Evolutionary conservation across 805 yeast species (phyloP), one percentile per base, ranked within the genome.

Genomic region (Kodamaea lidongshanica): DNA sequence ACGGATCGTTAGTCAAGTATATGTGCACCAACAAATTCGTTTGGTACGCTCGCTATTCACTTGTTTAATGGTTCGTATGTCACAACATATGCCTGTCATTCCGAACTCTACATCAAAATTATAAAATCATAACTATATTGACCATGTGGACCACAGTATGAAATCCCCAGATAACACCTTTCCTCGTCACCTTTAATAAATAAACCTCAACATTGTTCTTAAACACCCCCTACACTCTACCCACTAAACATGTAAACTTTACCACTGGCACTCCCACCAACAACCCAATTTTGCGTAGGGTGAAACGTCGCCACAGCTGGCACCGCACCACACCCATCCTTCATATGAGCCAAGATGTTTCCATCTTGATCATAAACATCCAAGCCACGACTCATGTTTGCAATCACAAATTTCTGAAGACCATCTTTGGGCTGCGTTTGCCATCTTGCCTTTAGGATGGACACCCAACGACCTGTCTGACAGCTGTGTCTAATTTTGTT

Each of bases 401-500:
- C 97, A 44, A 89, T 89, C 11, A 80, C 83, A 55, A 92, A 86
- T 47, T 89, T 87, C 40, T 87, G 82, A 17, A 72, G 65, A 0
- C 77, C 74, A 48, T 86, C 95, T 5, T 43, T 49, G 0, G 95
- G 94, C 18, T 67, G 58, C 2, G 57, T 53, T 38, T 92, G 96
- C 94, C 96, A 89, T 47, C 77, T 71, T 0, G 96, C 77, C 45
- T 89, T 86, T 34, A 89, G 60, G 27, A 89, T 89, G 1, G 95
- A 79, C 0, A 92, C 95, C 98, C 98, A 89, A 41, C 95, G 67
- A 0, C 98, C 98, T 0, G 96, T 82, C 54, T 89, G 95, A 58
- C 98, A 92, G 48, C 92, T 92, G 51, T 92, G 98, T 33, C 72
- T 73, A 28, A 89, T 65, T 7, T 74, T 73, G 16, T 73, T 67